Base-by-base conservation (phyloP, 805 yeast species). In the Metschnikowia rubicola region DNA sequence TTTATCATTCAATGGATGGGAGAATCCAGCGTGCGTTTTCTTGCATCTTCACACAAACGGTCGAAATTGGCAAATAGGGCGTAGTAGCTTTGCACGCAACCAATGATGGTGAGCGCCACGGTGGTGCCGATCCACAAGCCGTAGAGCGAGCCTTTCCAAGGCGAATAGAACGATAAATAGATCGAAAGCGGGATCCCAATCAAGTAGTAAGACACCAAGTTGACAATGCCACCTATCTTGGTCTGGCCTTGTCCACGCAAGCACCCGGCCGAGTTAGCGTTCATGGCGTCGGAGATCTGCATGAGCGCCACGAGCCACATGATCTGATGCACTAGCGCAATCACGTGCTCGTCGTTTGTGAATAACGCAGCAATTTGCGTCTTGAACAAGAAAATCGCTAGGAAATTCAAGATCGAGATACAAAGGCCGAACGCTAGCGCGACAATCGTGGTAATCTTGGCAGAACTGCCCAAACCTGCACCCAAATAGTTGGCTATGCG, bases 201-300 rank as follows among this genome's bases (percentile, higher is more conserved):
- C 37, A 79, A 66, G 54, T 84, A 83, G 61, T 83, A 83, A 6
- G 84, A 70, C 31, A 79, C 48, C 52, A 83, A 62, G 49, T 80
- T 81, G 31, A 81, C 74, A 43, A 74, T 73, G 2, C 86, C 85
- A 0, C 86, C 85, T 33, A 83, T 75, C 56, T 74, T 77, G 37
- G 84, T 85, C 63, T 79, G 79, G 12, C 92, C 92, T 66, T 85
- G 91, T 6, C 92, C 92, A 61, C 94, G 75, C 44, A 86, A 68
- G 50, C 88, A 75, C 12, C 92, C 92, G 12, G 88, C 90, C 1
- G 86, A 78, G 41, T 84, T 81, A 12, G 88, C 86, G 52, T 84
- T 79, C 57, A 81, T 66, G 10, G 84, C 83, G 63, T 86, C 94
- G 45, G 79, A 78, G 26, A 86, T 65, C 66, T 86, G 91, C 77